Base-by-base conservation (phyloP, 176 grass and related monocot genomes). In the Ensete glaucum region DNA sequence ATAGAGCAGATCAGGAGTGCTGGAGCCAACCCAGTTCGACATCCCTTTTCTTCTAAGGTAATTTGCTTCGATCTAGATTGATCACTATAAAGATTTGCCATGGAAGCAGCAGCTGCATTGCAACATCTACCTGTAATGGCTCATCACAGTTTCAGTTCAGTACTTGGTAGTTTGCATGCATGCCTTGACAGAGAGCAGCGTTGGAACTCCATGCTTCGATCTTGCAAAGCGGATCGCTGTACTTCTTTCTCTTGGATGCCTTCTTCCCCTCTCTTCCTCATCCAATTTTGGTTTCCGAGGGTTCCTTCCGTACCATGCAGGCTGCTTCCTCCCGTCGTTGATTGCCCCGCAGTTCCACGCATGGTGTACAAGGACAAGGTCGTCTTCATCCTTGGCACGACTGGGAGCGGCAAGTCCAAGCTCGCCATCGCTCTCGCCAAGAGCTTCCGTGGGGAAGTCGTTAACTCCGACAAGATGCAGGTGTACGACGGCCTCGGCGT, bases 401-500 rank as follows among this genome's bases (percentile, higher is more conserved):
- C 82, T 13, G 83, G 70, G 20, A 85, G 77, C 0, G 77, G 83
- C 52, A 85, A 85, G 62, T 80, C 83, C n/a, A 72, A 71, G 23
- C 77, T 85, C 1, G 77, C 77, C 3, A 29, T 80, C 52, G 71
- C 74, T 53, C 50, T 85, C 27, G 77, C 83, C 9, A 59, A 65
- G 1, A 20, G 27, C 16, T 76, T 85, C 62, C 25, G 62, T 7
- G 77, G 83, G n/a, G 83, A 85, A 56, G 71, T 85, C 9, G 27
- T 85, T 4, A 85, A 85, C 50, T 68, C 77, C 58, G 83, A 85
- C 83, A 85, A 85, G 70, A 85, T 85, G 51, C 83, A 85, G 60
- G 59, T 85, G 9, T 74, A 85, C 60, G 60, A 17, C 12, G 83
- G 83, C 48, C 71, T 85, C 8, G n/a, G 75, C 22, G 50, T 80